Conservation (phyloP, 2,329 filamentous ascomycete genomes). For the Penicillium sp. region DNA sequence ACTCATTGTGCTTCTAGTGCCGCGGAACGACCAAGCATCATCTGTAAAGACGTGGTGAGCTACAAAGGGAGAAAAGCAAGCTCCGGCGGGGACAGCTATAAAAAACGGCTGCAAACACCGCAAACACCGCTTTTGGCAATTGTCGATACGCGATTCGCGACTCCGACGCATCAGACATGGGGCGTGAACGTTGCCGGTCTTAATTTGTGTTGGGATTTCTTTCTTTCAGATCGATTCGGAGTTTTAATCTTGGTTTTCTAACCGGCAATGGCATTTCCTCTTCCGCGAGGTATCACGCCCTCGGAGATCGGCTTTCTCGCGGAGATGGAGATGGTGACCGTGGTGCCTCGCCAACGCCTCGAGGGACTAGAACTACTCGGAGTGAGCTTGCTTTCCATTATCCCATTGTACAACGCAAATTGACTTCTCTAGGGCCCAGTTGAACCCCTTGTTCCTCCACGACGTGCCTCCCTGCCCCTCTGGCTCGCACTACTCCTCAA, state of each 20-base stretch:
- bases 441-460: conserved; percentile 76
- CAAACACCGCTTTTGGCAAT: conserved; percentile 33
- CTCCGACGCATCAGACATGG: conserved; percentile 10
- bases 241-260: not conserved
- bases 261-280: conserved; percentile 61
- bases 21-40: conserved; percentile 1
- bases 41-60: conserved; percentile 1
- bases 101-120: conserved; percentile 34
- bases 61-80: conserved; percentile 9
- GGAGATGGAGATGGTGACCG: conserved; percentile 95
- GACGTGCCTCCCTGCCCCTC: conserved; percentile 77
- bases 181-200: conserved; percentile 3
- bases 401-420: not conserved
- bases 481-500: conserved; percentile 97
- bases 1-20: conserved; percentile 33
- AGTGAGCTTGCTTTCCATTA: conserved; percentile 62
- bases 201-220: not conserved
- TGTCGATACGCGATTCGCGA: conserved; percentile 16
- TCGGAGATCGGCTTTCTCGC: conserved; percentile 91
- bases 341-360: conserved; percentile 87
- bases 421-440: conserved; percentile 70
- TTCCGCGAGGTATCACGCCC: conserved; percentile 72
- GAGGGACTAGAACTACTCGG: conserved; percentile 83
- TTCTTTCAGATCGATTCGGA: not conserved
- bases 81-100: conserved; percentile 13